Evolutionary conservation across 352 stramenopile species (phyloP), one percentile per base, ranked within the genome.

Genomic region (Phytopythium delawarense): DNA sequence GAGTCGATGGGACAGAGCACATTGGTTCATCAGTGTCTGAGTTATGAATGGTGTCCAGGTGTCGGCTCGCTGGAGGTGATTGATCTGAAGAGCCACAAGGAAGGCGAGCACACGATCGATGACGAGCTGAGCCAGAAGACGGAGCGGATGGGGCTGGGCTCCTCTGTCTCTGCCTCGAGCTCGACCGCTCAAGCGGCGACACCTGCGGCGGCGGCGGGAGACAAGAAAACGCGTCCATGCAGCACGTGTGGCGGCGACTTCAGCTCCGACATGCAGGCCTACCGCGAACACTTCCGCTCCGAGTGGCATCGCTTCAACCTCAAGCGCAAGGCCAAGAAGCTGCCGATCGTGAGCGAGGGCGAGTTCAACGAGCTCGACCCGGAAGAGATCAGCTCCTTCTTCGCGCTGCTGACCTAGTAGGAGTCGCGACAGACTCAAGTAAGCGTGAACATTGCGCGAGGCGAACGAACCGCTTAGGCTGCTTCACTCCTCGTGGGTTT

Each of bases 281-380:
- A 98, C 67, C 84, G 96, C 39, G 79, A 95, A 45, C 96, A 99
- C 70, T 99, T 98, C 73, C 89, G 92, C 32, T 96, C 85, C 44
- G 94, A 99, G 64, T 98, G 96, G 94, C 96, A 99, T 70, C 86
- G 93, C 40, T 98, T 98, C 80, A 99, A 99, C 75, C 87, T 98
- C 44, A 98, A 98, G 67, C 72, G 97, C 39, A 99, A 99, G 70
- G 75, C 97, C 50, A 96, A 94, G 61, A 94, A 92, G 59, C 69
- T 81, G 57, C 55, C 77, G 7, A 62, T 91, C 23, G 84, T 98
- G 59, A 82, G 71, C 53, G 76, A 91, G 66, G 75, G 69, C 23
- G 73, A 80, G 13, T 95, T 93, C 59, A 63, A 76, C 8, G 57
- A 69, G 15, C 69, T 93, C 18, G 72, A 84, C 50, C 28, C 62